phyloP scores from a whole-genome alignment of 1,284 basidiomycete species.

The Pseudozyma hubeiensis region DNA sequence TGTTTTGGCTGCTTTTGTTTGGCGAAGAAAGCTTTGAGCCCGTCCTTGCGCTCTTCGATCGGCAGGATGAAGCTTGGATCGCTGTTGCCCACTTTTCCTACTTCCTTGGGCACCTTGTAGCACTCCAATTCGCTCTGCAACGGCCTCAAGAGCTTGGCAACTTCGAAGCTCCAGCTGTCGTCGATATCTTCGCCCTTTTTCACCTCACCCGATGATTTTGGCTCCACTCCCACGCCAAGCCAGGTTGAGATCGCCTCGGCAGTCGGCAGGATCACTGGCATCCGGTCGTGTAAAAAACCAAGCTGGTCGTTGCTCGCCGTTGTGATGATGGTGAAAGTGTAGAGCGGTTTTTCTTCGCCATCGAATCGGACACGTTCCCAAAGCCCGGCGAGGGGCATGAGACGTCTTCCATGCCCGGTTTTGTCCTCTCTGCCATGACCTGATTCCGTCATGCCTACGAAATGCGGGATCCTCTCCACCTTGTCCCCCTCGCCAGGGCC shows the following conservation, averaged over 20 bases:
- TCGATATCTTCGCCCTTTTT: constrained; percentile 29
- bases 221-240: constrained; percentile 76
- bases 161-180: constrained; percentile 70
- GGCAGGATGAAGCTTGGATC: constrained; percentile 85
- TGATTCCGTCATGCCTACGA: constrained; percentile 83
- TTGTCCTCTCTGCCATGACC: constrained; percentile 75
- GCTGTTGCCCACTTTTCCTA: constrained; percentile 88
- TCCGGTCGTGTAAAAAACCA: constrained; percentile 79
- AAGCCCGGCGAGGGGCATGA: constrained; percentile 89
- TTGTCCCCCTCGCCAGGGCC: constrained; percentile 22
- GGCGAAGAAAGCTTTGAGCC: constrained; percentile 88
- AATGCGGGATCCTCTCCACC: constrained; percentile 70
- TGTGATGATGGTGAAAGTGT: constrained; percentile 90
- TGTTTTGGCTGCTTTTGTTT: constrained; percentile 32
- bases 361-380: constrained; percentile 78
- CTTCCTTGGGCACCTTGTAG: constrained; percentile 89
- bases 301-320: constrained; percentile 72
- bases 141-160: constrained; percentile 77
- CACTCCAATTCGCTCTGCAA: constrained; percentile 76
- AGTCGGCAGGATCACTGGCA: constrained; percentile 84
- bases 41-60: constrained; percentile 81
- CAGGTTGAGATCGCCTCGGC: constrained; percentile 77
- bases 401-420: constrained; percentile 73
- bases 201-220: constrained; percentile 14
- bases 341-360: constrained; percentile 75